Conservation (phyloP, 2,329 filamentous ascomycete species). For the Chaetoscypha palmicola region DNA sequence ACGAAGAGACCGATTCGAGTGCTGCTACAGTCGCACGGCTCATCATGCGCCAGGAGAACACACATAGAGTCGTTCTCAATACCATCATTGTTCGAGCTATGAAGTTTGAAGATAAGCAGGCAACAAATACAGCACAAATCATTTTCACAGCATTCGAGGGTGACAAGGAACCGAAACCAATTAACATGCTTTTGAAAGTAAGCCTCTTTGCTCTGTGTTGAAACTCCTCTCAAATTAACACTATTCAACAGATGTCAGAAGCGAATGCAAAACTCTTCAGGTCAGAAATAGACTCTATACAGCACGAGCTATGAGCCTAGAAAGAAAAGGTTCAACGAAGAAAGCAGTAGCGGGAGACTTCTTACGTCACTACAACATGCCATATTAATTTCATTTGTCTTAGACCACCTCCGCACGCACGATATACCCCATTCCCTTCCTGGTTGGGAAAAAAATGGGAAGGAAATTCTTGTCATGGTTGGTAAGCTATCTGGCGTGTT, state of each 20-base stretch:
- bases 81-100: conserved; percentile 72
- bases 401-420: too few species aligned
- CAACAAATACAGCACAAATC: conserved; percentile 47
- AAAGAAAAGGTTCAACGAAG: too few species aligned
- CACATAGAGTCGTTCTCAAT: conserved; percentile 80
- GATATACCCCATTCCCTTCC: too few species aligned
- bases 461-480: too few species aligned
- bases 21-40: conserved; percentile 54
- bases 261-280: conserved; percentile 28
- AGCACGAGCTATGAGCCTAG: conserved; percentile 28
- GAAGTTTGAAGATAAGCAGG: conserved; percentile 71
- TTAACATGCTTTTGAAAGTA: conserved; percentile 57
- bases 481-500: too few species aligned
- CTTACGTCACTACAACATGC: neutral
- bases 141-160: conserved; percentile 58
- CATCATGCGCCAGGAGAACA: conserved; percentile 87
- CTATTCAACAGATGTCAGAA: conserved; percentile 27
- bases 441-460: conserved; percentile 13
- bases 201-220: conserved; percentile 18
- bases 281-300: conserved; percentile 31
- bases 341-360: too few species aligned
- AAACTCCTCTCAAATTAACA: conserved; percentile 10
- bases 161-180: conserved; percentile 45
- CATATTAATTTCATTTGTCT: conserved; percentile 17
- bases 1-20: conserved; percentile 24